These are phyloP conservation scores for Claviceps paspali DNA, from an alignment of 2,329 filamentous ascomycete genomes.

Conservation along the genomic window DNA sequence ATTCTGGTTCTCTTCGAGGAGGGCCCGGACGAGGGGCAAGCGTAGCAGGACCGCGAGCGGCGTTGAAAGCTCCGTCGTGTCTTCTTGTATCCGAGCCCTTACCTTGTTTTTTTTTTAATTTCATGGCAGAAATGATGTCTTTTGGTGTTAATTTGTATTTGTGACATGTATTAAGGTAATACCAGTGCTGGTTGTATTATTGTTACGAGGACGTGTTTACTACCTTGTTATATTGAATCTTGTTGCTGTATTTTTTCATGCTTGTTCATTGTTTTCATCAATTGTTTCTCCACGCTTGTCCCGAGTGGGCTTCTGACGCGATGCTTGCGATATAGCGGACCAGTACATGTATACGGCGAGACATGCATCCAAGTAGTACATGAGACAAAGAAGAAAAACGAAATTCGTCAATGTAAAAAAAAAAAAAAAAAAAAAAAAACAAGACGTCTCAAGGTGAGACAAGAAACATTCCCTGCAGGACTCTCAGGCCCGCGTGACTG, in stretches of 20 bases:
- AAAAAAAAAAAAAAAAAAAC: background rate
- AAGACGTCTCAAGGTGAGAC: too few species aligned
- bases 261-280: too few species aligned
- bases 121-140: background rate
- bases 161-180: background rate
- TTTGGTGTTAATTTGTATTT: too few species aligned
- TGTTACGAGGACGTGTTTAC: background rate
- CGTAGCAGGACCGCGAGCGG: slow-evolving; percentile 6
- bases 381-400: background rate
- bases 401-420: background rate
- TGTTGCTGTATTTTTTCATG: background rate
- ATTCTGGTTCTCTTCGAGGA: slow-evolving; percentile 60
- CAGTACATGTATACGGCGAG: too few species aligned
- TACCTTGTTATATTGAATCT: background rate
- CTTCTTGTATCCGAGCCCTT: too few species aligned
- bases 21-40: slow-evolving; percentile 15
- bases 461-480: background rate
- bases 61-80: background rate
- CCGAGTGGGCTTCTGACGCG: too few species aligned
- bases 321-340: too few species aligned
- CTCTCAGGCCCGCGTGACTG: background rate
- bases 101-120: slow-evolving; percentile 2
- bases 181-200: background rate
- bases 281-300: too few species aligned
- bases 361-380: background rate